A percentile compares a stretch with the other conserved stretches of the same genome.
Evolutionary conservation across 441 rosid genomes (phyloP).

Genomic region (Croton laevigatus): DNA sequence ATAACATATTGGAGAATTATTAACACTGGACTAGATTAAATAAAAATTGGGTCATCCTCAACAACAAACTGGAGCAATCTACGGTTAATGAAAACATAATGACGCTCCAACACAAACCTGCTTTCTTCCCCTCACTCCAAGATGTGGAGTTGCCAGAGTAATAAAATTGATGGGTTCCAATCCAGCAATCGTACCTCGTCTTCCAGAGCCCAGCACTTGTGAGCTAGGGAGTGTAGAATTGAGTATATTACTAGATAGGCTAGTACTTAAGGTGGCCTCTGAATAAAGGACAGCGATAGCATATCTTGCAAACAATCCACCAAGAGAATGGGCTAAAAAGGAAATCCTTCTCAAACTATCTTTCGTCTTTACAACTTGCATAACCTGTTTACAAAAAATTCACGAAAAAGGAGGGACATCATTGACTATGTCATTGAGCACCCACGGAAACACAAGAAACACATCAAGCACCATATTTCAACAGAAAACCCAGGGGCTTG

Average conservation of each 20-base stretch:
- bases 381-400: constrained; percentile 48
- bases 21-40: too few species aligned
- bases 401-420: background rate
- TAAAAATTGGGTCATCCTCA: too few species aligned
- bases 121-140: constrained; percentile 87
- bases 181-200: constrained; percentile 72
- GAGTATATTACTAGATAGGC: constrained; percentile 26
- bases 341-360: constrained; percentile 74
- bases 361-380: constrained; percentile 61
- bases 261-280: constrained; percentile 26
- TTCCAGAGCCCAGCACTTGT: constrained; percentile 27
- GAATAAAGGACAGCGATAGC: constrained; percentile 70
- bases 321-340: constrained; percentile 95
- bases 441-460: constrained; percentile 2
- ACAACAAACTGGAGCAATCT: too few species aligned
- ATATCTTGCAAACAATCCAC: constrained; percentile 90
- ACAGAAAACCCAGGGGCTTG: constrained; percentile 10
- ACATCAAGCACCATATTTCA: background rate
- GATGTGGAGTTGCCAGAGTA: constrained; percentile 96
- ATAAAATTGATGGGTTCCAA: constrained; percentile 85
- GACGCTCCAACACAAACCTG: constrained; percentile 56
- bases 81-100: background rate
- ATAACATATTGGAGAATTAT: background rate
- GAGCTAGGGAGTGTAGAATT: constrained; percentile 32
- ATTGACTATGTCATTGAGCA: constrained; percentile 10